A percentile compares a stretch with the other conserved stretches of the same genome.
Conservation (phyloP, 257 asterid species). For the Nicotiana benthamiana region DNA sequence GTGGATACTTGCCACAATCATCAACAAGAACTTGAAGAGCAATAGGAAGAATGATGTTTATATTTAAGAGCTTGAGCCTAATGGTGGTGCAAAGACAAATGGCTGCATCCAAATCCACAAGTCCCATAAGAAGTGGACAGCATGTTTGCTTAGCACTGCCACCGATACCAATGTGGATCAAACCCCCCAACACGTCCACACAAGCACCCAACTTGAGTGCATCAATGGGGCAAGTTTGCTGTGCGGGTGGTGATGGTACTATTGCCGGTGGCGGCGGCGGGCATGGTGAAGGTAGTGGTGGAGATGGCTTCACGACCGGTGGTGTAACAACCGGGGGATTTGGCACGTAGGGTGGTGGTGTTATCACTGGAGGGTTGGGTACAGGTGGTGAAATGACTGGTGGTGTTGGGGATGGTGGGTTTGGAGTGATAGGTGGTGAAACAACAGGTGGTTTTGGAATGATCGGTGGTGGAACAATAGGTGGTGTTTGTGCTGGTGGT, state of each 20-base stretch:
- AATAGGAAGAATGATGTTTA: slow-evolving; percentile 46
- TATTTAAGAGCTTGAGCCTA: slow-evolving; percentile 48
- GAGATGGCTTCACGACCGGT: slow-evolving; percentile 7
- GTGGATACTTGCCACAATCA: slow-evolving; percentile 60
- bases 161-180: slow-evolving; percentile 50
- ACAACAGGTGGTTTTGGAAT: slow-evolving; percentile 5
- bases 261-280: slow-evolving; percentile 15
- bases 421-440: slow-evolving; percentile 1
- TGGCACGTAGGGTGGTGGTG: slow-evolving; percentile 11
- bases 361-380: neutral
- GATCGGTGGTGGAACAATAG: neutral
- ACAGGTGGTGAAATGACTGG: slow-evolving; percentile 9
- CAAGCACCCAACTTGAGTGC: slow-evolving; percentile 31
- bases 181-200: slow-evolving; percentile 34
- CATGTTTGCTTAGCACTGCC: slow-evolving; percentile 37
- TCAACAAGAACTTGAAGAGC: slow-evolving; percentile 53
- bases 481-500: slow-evolving; percentile 13
- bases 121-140: slow-evolving; percentile 22
- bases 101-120: slow-evolving; percentile 34
- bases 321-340: slow-evolving; percentile 19
- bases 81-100: slow-evolving; percentile 66
- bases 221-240: slow-evolving; percentile 45
- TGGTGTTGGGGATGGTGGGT: slow-evolving; percentile 5
- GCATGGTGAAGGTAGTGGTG: slow-evolving; percentile 7
- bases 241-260: slow-evolving; percentile 17